Evolutionary conservation across 192 early-diverging fungal species (phyloP).

Genomic region (Dimargaris cristalligena): DNA sequence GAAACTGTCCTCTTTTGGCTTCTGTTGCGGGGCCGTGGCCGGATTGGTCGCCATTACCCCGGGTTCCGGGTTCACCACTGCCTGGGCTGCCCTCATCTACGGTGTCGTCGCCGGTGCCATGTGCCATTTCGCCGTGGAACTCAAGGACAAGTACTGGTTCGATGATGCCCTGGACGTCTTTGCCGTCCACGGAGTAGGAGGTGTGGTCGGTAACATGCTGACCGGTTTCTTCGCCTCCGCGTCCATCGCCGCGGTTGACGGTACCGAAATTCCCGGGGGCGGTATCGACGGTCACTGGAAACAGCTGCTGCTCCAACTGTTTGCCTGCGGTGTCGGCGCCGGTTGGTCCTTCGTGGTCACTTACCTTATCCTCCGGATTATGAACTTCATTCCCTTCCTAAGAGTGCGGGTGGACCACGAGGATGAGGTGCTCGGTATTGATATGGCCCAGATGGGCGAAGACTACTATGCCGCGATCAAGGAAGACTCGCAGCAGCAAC

Average conservation of each 20-base stretch:
- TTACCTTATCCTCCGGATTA: constrained; percentile 30
- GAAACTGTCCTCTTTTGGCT: constrained; percentile 65
- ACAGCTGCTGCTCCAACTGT: constrained; percentile 53
- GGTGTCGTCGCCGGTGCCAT: constrained; percentile 45
- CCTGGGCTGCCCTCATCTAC: constrained; percentile 57
- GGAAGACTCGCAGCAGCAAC: too few species aligned
- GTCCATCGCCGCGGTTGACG: constrained; percentile 51
- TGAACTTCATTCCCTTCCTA: constrained; percentile 35
- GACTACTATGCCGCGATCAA: constrained; percentile 26
- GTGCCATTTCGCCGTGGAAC: constrained; percentile 43
- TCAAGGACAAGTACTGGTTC: constrained; percentile 47
- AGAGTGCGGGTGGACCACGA: constrained; percentile 33
- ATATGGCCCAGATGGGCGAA: constrained; percentile 32
- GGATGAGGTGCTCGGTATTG: constrained; percentile 29
- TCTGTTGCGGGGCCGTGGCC: constrained; percentile 78
- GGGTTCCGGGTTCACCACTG: constrained; percentile 56
- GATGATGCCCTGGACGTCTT: constrained; percentile 75
- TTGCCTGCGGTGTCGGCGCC: constrained; percentile 38
- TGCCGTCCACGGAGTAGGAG: constrained; percentile 57
- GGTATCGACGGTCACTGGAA: constrained; percentile 50
- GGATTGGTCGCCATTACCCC: constrained; percentile 83
- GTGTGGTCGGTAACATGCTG: constrained; percentile 62
- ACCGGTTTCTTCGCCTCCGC: constrained; percentile 84
- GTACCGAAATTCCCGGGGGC: constrained; percentile 26
- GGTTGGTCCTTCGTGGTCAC: constrained; percentile 43